These are phyloP conservation scores for Myxozyma lipomycoides DNA, from an alignment of 805 yeast species.

Conservation along the genomic window DNA sequence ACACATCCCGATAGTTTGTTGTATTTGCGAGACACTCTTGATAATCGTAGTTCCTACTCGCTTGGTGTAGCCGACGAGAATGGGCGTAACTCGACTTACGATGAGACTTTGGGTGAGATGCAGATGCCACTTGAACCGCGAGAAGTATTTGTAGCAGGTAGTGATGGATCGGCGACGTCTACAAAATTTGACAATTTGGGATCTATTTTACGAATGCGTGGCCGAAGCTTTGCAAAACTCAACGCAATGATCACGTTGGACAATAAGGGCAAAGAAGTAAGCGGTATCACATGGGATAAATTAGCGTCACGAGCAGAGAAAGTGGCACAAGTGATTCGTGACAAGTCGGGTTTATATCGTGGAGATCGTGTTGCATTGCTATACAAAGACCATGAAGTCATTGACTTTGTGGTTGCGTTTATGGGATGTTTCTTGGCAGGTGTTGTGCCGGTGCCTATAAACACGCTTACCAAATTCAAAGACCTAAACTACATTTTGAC, in stretches of 20 bases:
- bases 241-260: slow-evolving; percentile 71
- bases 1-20: background rate
- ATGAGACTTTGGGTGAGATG: slow-evolving; percentile 29
- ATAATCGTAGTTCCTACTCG: background rate
- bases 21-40: background rate
- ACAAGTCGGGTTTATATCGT: slow-evolving; percentile 65
- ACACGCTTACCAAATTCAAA: slow-evolving; percentile 54
- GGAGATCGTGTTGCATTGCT: slow-evolving; percentile 82
- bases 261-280: slow-evolving; percentile 72
- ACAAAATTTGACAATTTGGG: slow-evolving; percentile 58
- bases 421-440: slow-evolving; percentile 93
- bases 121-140: slow-evolving; percentile 66
- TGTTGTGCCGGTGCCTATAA: slow-evolving; percentile 89
- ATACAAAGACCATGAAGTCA: slow-evolving; percentile 76
- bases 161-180: slow-evolving; percentile 37
- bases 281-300: slow-evolving; percentile 83
- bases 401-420: slow-evolving; percentile 80
- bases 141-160: slow-evolving; percentile 39
- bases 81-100: slow-evolving; percentile 5
- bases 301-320: slow-evolving; percentile 77
- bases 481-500: slow-evolving; percentile 72
- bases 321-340: slow-evolving; percentile 77
- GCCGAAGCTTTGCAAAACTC: slow-evolving; percentile 58
- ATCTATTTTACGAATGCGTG: slow-evolving; percentile 68
- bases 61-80: background rate